A percentile compares a stretch with the other conserved stretches of the same genome.
phyloP scores from a whole-genome alignment of 1,139 yeast genomes.

The Sugiyamaella paludigena region DNA sequence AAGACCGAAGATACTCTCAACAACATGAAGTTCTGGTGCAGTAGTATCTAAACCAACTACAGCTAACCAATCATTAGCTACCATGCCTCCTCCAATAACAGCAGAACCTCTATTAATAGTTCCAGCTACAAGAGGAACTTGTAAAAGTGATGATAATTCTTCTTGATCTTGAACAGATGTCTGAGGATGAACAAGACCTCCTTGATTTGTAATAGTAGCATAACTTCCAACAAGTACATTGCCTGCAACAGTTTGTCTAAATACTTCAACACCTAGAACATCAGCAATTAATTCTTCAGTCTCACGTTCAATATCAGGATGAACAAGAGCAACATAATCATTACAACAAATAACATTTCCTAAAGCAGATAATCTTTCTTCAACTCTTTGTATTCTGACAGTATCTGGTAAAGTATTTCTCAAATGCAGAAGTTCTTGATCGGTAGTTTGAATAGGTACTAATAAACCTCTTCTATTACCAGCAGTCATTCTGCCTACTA shows the following conservation, averaged over 20 bases:
- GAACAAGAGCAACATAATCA: constrained; percentile 97
- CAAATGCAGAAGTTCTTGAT: constrained; percentile 95
- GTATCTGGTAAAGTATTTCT: constrained; percentile 96
- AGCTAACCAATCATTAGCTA: constrained; percentile 97
- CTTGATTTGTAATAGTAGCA: constrained; percentile 93
- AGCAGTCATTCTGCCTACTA: constrained; percentile 97
- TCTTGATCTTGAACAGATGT: constrained; percentile 97
- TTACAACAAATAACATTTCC: constrained; percentile 99
- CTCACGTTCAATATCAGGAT: constrained; percentile 98
- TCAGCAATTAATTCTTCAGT: constrained; percentile 98
- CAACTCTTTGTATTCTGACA: constrained; percentile 95
- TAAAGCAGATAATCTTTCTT: constrained; percentile 92
- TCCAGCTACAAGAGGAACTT: constrained; percentile 98
- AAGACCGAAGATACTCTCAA: constrained; percentile 81
- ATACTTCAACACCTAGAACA: constrained; percentile 98
- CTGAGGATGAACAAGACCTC: constrained; percentile 97
- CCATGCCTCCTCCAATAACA: constrained; percentile 98
- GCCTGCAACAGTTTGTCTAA: constrained; percentile 98
- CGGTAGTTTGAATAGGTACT: constrained; percentile 98
- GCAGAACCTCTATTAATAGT: constrained; percentile 97
- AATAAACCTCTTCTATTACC: constrained; percentile 97
- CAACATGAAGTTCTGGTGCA: constrained; percentile 95
- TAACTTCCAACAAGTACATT: constrained; percentile 96
- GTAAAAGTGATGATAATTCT: constrained; percentile 90
- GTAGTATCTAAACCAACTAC: constrained; percentile 97